Conservation (phyloP, 352 stramenopile genomes). For the Phytophthora sojae region DNA sequence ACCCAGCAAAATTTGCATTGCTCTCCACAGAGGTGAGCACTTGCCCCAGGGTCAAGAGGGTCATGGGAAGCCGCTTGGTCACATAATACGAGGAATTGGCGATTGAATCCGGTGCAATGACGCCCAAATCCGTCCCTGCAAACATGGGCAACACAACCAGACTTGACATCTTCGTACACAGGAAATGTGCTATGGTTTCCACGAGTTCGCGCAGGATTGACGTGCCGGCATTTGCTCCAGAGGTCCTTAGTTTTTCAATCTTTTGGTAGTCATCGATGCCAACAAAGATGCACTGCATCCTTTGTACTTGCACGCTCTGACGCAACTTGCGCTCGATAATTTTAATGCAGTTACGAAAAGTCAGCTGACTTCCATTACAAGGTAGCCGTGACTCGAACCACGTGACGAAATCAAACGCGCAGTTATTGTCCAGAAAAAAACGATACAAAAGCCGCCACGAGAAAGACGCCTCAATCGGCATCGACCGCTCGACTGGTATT, state of each 20-base stretch:
- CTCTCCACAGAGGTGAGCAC: not conserved
- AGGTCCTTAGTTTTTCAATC: not conserved
- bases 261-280: not conserved
- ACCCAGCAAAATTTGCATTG: constrained; percentile 8
- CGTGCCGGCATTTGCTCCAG: constrained; percentile 25
- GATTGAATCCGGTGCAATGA: not conserved
- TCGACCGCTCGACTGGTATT: not conserved
- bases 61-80: not conserved
- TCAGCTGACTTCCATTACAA: not conserved
- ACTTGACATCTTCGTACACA: not conserved
- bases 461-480: not conserved
- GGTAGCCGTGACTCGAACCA: not conserved
- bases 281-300: not conserved
- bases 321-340: not conserved
- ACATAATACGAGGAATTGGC: not conserved
- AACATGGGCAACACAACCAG: not conserved
- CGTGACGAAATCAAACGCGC: not conserved
- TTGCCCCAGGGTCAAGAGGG: not conserved
- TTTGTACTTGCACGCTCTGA: not conserved
- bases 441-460: not conserved
- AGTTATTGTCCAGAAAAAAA: not conserved
- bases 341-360: not conserved
- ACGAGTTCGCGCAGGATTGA: not conserved
- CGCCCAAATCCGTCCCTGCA: not conserved
- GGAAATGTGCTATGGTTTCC: not conserved